These are phyloP conservation scores for Myriosclerotinia duriaeana DNA, from an alignment of 2,329 filamentous ascomycete genomes.

Conservation along the genomic window DNA sequence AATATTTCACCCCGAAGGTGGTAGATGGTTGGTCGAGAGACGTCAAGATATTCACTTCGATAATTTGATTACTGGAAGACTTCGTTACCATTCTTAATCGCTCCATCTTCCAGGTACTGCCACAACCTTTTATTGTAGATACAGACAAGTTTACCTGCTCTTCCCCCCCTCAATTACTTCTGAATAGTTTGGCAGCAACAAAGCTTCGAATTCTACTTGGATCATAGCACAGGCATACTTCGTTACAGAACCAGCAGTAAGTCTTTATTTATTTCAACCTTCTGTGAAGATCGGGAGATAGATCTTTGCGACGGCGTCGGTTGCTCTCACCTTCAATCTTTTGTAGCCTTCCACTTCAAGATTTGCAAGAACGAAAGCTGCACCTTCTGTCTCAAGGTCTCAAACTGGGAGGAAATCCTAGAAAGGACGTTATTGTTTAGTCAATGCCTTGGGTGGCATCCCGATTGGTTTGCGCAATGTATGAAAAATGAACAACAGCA, in stretches of 20 bases:
- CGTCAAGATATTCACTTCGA: conserved; percentile 3
- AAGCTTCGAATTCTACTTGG: not conserved
- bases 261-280: not conserved
- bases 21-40: not conserved
- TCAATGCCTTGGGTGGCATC: not conserved
- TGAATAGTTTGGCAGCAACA: not conserved
- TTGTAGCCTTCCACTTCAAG: not conserved
- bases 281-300: not conserved
- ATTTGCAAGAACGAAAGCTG: conserved; percentile 2
- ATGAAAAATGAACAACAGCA: not conserved
- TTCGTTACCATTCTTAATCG: conserved; percentile 3
- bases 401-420: not conserved
- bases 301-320: not conserved
- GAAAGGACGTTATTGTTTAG: not conserved
- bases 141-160: not conserved
- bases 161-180: not conserved
- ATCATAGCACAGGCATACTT: not conserved
- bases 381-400: not conserved
- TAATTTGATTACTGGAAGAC: not conserved
- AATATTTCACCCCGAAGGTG: not conserved
- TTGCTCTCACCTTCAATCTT: not conserved
- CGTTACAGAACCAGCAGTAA: not conserved
- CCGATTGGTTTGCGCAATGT: not conserved
- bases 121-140: not conserved
- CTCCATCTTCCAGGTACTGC: not conserved